Conservation (phyloP, 306 rosid species). For the Cucumis cinereus region DNA sequence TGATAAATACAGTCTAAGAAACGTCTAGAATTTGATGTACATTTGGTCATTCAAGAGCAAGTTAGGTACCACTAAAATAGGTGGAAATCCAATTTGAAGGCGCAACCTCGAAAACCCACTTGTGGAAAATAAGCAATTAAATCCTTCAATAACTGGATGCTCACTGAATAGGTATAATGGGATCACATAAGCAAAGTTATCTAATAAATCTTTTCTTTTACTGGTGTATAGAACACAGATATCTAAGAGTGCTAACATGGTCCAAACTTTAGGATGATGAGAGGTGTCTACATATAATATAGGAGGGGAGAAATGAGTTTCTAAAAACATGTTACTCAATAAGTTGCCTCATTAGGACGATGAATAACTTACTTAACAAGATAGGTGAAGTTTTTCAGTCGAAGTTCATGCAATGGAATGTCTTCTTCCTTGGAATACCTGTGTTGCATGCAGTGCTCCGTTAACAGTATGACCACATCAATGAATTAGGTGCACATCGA, state of each 20-base stretch:
- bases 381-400: constrained; percentile 57
- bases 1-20: background rate
- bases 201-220: background rate
- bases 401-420: constrained; percentile 35
- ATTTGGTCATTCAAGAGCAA: background rate
- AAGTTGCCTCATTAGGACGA: background rate
- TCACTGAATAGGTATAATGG: constrained; percentile 38
- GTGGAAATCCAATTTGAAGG: constrained; percentile 42
- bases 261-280: background rate
- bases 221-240: background rate
- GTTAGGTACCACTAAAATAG: constrained; percentile 38
- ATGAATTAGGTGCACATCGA: background rate
- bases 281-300: background rate
- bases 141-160: constrained; percentile 49
- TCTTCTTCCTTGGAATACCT: constrained; percentile 95
- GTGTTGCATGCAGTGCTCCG: constrained; percentile 5
- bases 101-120: constrained; percentile 51
- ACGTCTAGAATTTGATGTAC: background rate
- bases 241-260: background rate
- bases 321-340: background rate
- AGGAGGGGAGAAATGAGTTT: background rate
- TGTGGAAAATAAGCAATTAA: constrained; percentile 50
- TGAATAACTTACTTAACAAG: constrained; percentile 58
- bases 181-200: background rate
- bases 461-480: background rate